A percentile compares a stretch with the other conserved stretches of the same genome.
Evolutionary conservation across 2,329 filamentous ascomycete genomes (phyloP).

Genomic region (Nothopassalora personata): DNA sequence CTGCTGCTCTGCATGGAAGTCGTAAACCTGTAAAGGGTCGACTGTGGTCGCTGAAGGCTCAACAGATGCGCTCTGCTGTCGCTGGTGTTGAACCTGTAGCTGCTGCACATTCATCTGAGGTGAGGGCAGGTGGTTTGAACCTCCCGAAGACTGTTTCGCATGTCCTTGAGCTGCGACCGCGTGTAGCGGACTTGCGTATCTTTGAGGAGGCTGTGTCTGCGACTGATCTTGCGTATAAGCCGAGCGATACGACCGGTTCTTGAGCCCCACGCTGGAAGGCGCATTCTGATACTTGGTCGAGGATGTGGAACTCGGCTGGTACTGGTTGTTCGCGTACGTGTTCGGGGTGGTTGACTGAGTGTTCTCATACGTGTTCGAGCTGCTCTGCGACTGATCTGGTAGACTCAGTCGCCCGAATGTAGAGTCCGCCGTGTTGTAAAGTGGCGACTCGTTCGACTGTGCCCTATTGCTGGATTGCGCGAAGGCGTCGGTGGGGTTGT

Average conservation of each 20-base stretch:
- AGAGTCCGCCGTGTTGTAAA: slow-evolving; percentile 19
- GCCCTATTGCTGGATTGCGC: slow-evolving; percentile 10
- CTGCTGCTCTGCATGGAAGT: slow-evolving; percentile 48
- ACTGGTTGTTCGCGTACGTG: slow-evolving; percentile 13
- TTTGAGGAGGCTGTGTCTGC: slow-evolving; percentile 20
- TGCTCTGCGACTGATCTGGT: slow-evolving; percentile 21
- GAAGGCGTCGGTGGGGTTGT: slow-evolving; percentile 2
- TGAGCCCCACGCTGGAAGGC: slow-evolving; percentile 17
- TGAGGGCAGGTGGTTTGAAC: slow-evolving; percentile 21
- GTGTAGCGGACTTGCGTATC: slow-evolving; percentile 29
- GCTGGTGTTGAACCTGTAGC: slow-evolving; percentile 16
- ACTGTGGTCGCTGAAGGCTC: slow-evolving; percentile 41
- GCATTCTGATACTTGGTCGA: slow-evolving; percentile 20
- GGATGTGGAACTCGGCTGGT: slow-evolving; percentile 10
- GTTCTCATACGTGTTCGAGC: slow-evolving; percentile 12
- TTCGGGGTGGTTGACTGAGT: slow-evolving; percentile 11
- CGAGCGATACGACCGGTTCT: slow-evolving; percentile 12
- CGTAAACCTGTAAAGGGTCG: slow-evolving; percentile 51
- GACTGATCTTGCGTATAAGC: slow-evolving; percentile 18
- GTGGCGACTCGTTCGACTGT: slow-evolving; percentile 24
- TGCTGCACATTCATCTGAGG: slow-evolving; percentile 22
- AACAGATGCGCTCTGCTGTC: slow-evolving; percentile 26
- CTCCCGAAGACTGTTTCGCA: slow-evolving; percentile 19
- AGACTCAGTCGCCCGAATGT: slow-evolving; percentile 22
- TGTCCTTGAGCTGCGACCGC: slow-evolving; percentile 26